Base-by-base conservation (phyloP, 2,329 filamentous ascomycete species). In the Hymenoscyphus linearis region DNA sequence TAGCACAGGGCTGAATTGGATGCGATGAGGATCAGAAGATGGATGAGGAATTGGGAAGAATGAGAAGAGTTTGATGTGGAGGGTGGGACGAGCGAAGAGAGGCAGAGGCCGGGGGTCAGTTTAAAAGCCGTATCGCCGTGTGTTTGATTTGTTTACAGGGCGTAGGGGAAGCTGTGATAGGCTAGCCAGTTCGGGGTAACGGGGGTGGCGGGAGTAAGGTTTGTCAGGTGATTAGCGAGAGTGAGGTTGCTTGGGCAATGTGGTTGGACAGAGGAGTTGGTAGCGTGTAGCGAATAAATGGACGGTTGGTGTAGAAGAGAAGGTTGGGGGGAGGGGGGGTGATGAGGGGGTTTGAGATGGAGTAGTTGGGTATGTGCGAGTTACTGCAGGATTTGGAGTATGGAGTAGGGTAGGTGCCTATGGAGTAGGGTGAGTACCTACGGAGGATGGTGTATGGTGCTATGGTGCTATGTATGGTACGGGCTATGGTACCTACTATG, bases 1-100 rank as follows among this genome's bases (percentile, higher is more conserved):
- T 59, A 55, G 37, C 27, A 40, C 22, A 57, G n/a, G 53, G 56
- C 36, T 58, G 53, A 59, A 55, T 57, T 53, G 62, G 40, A 31
- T 60, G 60, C 59, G 60, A 50, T 55, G 55, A 57, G 27, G 25
- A 10, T 7, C 14, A 31, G 40, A 52, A 9, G 36, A 60, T 16
- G 52, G 52, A 47, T 2, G 52, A 57, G 53, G 12, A 26, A 31
- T 31, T n/a, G n/a, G 31, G 31, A 12, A 47, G 50, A 60, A 47
- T n/a, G 35, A 55, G 58, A 37, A 57, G 59, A 35, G 16, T 27
- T 34, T 31, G 27, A 44, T n/a, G n/a, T 22, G 31, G 18, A 40
- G 57, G 31, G 54, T 35, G 34, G 35, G 54, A 31, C 36, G 40
- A n/a, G n/a, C n/a, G n/a, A n/a, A n/a, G n/a, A n/a, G n/a, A 52